phyloP scores from a whole-genome alignment of 495 filamentous ascomycete genomes.

The Tricharina praecox region DNA sequence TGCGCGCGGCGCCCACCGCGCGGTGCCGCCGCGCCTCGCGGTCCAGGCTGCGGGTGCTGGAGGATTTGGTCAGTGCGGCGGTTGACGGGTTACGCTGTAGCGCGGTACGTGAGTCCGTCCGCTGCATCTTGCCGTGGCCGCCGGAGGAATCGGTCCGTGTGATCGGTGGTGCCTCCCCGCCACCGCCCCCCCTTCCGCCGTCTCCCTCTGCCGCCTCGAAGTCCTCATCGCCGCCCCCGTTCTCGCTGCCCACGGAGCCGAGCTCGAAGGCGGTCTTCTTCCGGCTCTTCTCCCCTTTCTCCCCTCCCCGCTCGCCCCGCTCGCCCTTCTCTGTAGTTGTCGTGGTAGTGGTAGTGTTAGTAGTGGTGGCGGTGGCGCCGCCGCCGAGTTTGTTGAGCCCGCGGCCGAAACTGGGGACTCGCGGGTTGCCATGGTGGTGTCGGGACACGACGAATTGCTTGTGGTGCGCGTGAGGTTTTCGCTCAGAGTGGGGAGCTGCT shows the following conservation, averaged over 20 bases:
- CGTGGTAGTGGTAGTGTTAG: too few relatives aligned
- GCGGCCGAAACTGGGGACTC: slow-evolving; percentile 30
- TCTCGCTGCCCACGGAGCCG: neutral
- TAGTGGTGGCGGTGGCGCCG: too few relatives aligned
- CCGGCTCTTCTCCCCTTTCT: neutral
- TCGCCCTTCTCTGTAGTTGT: too few relatives aligned
- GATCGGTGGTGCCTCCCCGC: slow-evolving; percentile 8
- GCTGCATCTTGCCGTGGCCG: slow-evolving; percentile 4
- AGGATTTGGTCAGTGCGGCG: slow-evolving; percentile 13
- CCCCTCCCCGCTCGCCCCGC: neutral
- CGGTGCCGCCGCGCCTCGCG: slow-evolving; percentile 7
- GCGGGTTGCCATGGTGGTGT: slow-evolving; percentile 7
- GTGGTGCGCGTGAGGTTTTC: slow-evolving; percentile 1
- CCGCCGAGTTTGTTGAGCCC: slow-evolving; percentile 28
- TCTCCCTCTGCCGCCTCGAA: neutral
- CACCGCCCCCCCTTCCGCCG: neutral
- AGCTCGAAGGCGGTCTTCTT: slow-evolving; percentile 21
- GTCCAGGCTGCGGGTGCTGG: slow-evolving; percentile 25
- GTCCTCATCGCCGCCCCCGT: too few relatives aligned
- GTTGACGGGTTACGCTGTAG: neutral
- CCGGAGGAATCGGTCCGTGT: neutral
- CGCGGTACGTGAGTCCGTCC: neutral
- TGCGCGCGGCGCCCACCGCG: neutral
- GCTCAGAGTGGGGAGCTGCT: neutral
- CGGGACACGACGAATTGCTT: slow-evolving; percentile 4